Evolutionary conservation across 1,139 yeast species (phyloP).

Genomic region (Lodderomyces beijingensis): DNA sequence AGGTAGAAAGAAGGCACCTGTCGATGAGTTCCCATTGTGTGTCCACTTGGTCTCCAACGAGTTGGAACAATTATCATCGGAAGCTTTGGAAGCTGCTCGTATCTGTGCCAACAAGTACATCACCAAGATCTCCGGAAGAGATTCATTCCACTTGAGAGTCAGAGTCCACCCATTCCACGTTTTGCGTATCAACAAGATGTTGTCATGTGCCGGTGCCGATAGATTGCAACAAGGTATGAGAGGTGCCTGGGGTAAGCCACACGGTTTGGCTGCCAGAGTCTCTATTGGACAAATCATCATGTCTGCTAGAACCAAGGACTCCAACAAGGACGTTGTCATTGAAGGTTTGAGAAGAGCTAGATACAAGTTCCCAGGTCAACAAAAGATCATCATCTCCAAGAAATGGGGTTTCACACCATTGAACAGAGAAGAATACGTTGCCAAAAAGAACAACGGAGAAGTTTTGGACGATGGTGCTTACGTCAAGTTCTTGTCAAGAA

Average conservation of each 20-base stretch:
- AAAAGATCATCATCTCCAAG: constrained; percentile 97
- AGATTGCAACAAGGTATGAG: constrained; percentile 99
- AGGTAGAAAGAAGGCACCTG: constrained; percentile 99
- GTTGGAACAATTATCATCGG: constrained; percentile 97
- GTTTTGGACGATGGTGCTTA: constrained; percentile 99
- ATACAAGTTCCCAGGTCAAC: constrained; percentile 99
- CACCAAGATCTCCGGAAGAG: constrained; percentile 97
- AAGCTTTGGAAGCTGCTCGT: constrained; percentile 99
- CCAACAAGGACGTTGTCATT: constrained; percentile 93
- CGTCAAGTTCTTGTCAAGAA: constrained; percentile 95
- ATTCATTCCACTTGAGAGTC: constrained; percentile 99
- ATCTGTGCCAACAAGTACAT: constrained; percentile 99
- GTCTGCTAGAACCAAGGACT: constrained; percentile 98
- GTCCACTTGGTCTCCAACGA: constrained; percentile 99
- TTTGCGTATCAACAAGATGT: constrained; percentile 99
- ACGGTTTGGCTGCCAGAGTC: constrained; percentile 99
- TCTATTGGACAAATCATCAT: constrained; percentile 96
- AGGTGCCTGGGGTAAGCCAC: constrained; percentile 99
- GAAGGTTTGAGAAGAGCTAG: constrained; percentile 99
- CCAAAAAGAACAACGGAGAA: constrained; percentile 94
- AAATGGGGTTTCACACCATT: constrained; percentile 99
- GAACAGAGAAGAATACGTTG: constrained; percentile 95
- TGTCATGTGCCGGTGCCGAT: constrained; percentile 99
- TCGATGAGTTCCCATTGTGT: constrained; percentile 99
- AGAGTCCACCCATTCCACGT: constrained; percentile 99